Evolutionary conservation across 2,329 filamentous ascomycete genomes (phyloP).

Genomic region (Thielaviopsis ethacetica): DNA sequence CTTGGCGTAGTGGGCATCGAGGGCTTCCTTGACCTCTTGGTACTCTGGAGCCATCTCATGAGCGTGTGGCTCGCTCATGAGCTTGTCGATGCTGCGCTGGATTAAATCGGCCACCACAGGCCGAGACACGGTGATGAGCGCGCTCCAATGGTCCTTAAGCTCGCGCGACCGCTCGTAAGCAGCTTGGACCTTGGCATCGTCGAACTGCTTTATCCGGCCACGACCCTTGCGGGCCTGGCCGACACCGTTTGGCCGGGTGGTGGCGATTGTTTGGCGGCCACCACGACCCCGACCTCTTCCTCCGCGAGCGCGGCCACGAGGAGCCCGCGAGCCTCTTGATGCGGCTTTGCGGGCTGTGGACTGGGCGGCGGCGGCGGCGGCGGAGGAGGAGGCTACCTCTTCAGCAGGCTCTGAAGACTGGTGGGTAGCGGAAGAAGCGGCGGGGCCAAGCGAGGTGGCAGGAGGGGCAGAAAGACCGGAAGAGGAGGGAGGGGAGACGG

Average conservation of each 20-base stretch:
- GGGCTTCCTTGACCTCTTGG: slow-evolving; percentile 30
- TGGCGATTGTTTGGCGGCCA: slow-evolving; percentile 14
- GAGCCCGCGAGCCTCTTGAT: slow-evolving; percentile 19
- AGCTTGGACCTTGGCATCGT: slow-evolving; percentile 37
- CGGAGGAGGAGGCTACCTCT: too few relatives aligned
- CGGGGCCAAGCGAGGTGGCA: not conserved
- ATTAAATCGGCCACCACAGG: slow-evolving; percentile 49
- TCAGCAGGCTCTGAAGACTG: not conserved
- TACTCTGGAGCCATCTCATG: slow-evolving; percentile 39
- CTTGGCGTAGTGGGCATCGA: slow-evolving; percentile 28
- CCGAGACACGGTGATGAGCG: slow-evolving; percentile 46
- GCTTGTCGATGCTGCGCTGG: slow-evolving; percentile 38
- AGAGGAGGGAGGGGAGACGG: not conserved
- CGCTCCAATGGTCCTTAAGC: slow-evolving; percentile 47
- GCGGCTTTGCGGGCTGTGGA: slow-evolving; percentile 1
- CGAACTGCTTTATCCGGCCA: slow-evolving; percentile 39
- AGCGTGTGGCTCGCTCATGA: slow-evolving; percentile 36
- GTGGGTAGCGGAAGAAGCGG: not conserved
- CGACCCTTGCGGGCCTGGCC: slow-evolving; percentile 18
- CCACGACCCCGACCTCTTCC: slow-evolving; percentile 15
- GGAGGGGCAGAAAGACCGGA: too few relatives aligned
- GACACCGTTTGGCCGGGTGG: slow-evolving; percentile 13
- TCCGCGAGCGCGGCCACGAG: slow-evolving; percentile 15
- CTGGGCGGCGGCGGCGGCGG: not conserved
- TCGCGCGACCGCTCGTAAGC: slow-evolving; percentile 48